Evolutionary conservation across 2,329 filamentous ascomycete genomes (phyloP).

Genomic region (Botrytis byssoidea): DNA sequence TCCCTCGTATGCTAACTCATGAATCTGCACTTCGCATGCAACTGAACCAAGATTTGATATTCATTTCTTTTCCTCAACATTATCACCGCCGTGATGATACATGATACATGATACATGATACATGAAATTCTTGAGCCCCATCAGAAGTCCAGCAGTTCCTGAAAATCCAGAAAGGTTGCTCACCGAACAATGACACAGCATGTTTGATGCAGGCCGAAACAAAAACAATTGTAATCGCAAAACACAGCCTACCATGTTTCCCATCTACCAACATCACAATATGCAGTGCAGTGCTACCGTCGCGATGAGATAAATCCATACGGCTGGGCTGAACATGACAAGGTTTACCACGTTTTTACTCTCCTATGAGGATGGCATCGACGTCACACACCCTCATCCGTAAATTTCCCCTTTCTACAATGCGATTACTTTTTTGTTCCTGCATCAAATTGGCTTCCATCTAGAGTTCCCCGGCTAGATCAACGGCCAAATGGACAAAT

Average conservation of each 20-base stretch:
- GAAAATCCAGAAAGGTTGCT: not conserved
- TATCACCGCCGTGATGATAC: conserved; percentile 1
- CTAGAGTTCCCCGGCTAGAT: not conserved
- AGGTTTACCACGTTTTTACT: conserved; percentile 15
- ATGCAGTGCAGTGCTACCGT: conserved; percentile 5
- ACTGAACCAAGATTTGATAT: not conserved
- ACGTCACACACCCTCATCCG: conserved; percentile 9
- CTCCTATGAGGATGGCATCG: not conserved
- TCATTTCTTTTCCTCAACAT: not conserved
- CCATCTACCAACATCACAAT: not conserved
- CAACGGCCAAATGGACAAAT: not conserved
- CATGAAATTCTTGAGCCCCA: not conserved
- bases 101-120: not conserved
- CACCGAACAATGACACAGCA: conserved; percentile 12
- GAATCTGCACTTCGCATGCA: conserved; percentile 18
- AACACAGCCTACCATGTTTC: conserved; percentile 6
- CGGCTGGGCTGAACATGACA: not conserved
- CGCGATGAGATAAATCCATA: not conserved
- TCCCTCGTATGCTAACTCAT: conserved; percentile 8
- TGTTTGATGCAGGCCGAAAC: not conserved
- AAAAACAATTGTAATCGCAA: not conserved
- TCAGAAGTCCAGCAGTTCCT: not conserved
- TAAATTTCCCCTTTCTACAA: not conserved
- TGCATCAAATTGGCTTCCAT: not conserved
- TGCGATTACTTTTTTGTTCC: not conserved